phyloP scores from a whole-genome alignment of 2,329 filamentous ascomycete species.

The Nakataea oryzae region DNA sequence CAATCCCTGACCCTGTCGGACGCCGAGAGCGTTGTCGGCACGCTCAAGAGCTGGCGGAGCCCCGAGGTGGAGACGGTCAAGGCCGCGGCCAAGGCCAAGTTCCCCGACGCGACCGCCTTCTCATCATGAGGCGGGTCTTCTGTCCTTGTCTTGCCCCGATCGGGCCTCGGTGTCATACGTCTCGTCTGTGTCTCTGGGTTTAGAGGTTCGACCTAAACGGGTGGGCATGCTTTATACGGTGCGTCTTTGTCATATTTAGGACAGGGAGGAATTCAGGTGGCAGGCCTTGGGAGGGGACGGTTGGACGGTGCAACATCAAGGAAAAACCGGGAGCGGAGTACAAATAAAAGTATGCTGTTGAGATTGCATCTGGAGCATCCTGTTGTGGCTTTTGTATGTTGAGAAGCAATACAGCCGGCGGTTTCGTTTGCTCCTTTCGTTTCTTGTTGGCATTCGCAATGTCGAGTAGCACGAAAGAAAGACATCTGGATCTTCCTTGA shows the following conservation, averaged over 20 bases:
- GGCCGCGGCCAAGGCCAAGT: slow-evolving; percentile 36
- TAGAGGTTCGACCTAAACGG: background rate
- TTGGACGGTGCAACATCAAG: background rate
- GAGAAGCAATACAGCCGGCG: too few species aligned
- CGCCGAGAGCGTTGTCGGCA: slow-evolving; percentile 30
- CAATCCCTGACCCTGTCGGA: slow-evolving; percentile 29
- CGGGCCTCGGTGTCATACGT: background rate
- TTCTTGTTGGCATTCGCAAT: background rate
- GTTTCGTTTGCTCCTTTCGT: too few species aligned
- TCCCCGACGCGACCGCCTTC: slow-evolving; percentile 38
- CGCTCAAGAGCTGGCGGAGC: slow-evolving; percentile 39
- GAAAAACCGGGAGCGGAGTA: background rate
- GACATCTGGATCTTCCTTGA: background rate
- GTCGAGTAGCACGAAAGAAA: background rate
- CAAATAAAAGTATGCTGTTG: background rate
- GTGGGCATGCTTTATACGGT: background rate
- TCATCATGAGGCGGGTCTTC: background rate
- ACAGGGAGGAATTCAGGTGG: background rate
- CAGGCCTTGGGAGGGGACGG: too few species aligned
- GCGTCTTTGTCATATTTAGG: background rate
- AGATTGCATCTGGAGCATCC: background rate
- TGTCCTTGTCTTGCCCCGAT: background rate
- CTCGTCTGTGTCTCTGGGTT: background rate
- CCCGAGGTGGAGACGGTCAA: slow-evolving; percentile 35
- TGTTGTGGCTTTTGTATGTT: background rate